Evolutionary conservation across 805 yeast genomes (phyloP), one percentile per base, ranked within the genome.

Genomic region (Saturnispora silvae): DNA sequence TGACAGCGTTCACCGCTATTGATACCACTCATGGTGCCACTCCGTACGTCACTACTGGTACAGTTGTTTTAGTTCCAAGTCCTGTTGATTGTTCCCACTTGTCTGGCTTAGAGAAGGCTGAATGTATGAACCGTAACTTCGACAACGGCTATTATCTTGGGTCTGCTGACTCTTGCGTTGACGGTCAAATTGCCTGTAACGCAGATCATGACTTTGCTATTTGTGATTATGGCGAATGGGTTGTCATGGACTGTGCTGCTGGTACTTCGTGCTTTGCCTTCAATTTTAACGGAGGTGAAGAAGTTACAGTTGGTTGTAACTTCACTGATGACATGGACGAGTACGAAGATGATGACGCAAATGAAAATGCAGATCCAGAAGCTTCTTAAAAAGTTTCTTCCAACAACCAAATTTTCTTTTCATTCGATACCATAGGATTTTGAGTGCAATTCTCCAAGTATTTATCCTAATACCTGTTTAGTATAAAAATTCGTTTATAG

Each of bases 181-280:
- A 50, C 5, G 81, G 81, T 36, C 66, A 63, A 13, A 45, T 66
- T 13, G 66, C 77, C 4, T 77, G 84, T 53, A 50, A 68, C 19
- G 50, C 64, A 5, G 57, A 60, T 45, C 81, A 79, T 25, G 40
- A 59, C 14, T 64, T 68, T 45, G 75, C 81, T 14, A 58, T 75
- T 32, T 77, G 83, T 56, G 64, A 70, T 47, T 61, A 58, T 49
- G 76, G 77, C 28, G 40, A 54, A 18, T 78, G 84, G 84, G 78
- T 71, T 11, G 51, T 47, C 15, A 63, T 65, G 49, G 63, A 55
- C 27, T 77, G 85, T 59, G 70, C 80, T n/a, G 58, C 68, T 3
- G 79, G 80, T 32, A 76, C 84, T 3, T 62, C 73, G 2, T 77
- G 85, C 56, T 67, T 60, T 45, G 80, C 82, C 17, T 69, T 60